Percentiles rank a stretch among this genome's conserved stretches.
phyloP scores from a whole-genome alignment of 495 filamentous ascomycete species.

The Xylaria sp. region DNA sequence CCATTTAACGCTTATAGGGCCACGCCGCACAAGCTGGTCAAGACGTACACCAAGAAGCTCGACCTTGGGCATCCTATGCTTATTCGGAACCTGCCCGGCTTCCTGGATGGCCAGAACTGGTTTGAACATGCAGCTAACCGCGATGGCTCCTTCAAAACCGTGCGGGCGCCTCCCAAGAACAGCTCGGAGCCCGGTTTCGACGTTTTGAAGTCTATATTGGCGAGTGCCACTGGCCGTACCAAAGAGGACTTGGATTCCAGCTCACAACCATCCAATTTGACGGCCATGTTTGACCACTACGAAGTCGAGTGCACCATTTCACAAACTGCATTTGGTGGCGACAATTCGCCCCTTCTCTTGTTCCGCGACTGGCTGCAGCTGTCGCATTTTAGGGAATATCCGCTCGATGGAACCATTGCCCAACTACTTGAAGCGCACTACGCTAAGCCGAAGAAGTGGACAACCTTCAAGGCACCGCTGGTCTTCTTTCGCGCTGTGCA shows the following conservation, averaged over 20 bases:
- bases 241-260: not conserved
- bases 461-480: constrained; percentile 8
- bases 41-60: constrained; percentile 5
- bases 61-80: not conserved
- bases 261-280: not conserved
- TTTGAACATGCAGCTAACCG: not conserved
- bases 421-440: not conserved
- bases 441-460: not conserved
- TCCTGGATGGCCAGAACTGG: constrained; percentile 16
- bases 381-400: constrained; percentile 1
- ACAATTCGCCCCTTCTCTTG: not conserved
- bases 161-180: not conserved
- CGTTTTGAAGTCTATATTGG: not conserved
- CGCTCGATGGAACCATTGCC: not conserved
- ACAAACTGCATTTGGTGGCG: not conserved
- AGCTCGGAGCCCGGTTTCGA: not conserved
- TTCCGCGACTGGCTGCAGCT: constrained; percentile 7
- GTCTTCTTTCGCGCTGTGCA: constrained; percentile 16
- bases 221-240: not conserved
- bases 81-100: constrained; percentile 11
- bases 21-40: constrained; percentile 11
- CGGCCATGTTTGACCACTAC: not conserved
- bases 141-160: not conserved
- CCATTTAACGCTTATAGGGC: constrained; percentile 13
- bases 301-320: not conserved